A percentile compares a stretch with the other conserved stretches of the same genome.
phyloP scores from a whole-genome alignment of 176 grass and related monocot species.

The Eragrostis nindensis region DNA sequence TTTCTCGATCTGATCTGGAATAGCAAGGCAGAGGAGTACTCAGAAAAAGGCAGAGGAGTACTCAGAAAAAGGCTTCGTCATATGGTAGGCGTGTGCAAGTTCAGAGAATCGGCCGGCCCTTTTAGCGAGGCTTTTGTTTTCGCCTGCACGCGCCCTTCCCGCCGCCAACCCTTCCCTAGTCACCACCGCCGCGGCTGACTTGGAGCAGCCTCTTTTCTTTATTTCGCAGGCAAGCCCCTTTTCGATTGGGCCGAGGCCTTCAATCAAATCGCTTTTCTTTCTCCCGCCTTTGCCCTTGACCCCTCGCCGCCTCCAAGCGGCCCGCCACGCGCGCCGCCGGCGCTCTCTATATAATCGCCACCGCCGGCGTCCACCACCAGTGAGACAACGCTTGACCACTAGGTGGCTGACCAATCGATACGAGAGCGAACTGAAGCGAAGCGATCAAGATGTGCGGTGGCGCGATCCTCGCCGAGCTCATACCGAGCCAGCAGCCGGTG shows the following conservation, averaged over 20 bases:
- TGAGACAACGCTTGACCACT: background rate
- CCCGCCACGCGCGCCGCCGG: background rate
- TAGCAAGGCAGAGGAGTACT: no score
- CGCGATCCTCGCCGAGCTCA: constrained; percentile 56
- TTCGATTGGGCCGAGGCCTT: background rate
- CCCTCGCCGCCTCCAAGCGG: background rate
- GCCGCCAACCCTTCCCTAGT: background rate
- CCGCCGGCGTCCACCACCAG: background rate
- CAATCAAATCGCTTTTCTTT: background rate
- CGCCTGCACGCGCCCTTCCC: no score
- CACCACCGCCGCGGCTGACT: constrained; percentile 11
- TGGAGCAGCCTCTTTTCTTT: background rate
- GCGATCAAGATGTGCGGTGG: constrained; percentile 61
- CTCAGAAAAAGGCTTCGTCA: no score
- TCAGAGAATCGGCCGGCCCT: background rate
- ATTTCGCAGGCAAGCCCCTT: background rate
- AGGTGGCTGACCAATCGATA: no score
- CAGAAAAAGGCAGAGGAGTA: no score
- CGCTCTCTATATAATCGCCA: background rate
- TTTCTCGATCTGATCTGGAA: background rate
- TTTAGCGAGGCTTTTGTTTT: background rate
- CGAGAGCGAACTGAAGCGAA: background rate
- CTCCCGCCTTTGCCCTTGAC: constrained; percentile 7
- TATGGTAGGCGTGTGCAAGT: background rate
- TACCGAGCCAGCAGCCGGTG: constrained; percentile 34